These are phyloP conservation scores for Colletotrichum siamense DNA, from an alignment of 2,329 filamentous ascomycete genomes.

Conservation along the genomic window DNA sequence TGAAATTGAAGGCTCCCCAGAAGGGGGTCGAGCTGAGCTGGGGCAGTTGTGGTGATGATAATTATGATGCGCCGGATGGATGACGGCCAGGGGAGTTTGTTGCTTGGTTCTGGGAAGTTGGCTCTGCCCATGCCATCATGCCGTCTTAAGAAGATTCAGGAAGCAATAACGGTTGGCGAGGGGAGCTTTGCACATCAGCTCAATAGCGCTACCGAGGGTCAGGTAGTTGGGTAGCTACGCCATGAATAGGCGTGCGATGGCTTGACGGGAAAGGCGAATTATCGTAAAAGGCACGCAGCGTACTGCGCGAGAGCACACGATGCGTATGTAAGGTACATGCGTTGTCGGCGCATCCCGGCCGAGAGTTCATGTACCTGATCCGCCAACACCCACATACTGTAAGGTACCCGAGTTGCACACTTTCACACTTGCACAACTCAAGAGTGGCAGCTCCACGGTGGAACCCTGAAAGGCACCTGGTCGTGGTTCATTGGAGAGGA, in stretches of 20 bases:
- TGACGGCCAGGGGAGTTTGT: not conserved
- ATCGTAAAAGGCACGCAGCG: not conserved
- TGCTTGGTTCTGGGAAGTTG: not conserved
- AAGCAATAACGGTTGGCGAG: not conserved
- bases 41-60: not conserved
- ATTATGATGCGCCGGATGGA: not conserved
- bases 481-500: not conserved
- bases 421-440: not conserved
- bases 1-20: slow-evolving; percentile 12
- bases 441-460: slow-evolving; percentile 2
- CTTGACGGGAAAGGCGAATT: not conserved
- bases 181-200: not conserved
- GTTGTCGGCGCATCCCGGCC: not conserved
- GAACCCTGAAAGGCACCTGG: not conserved
- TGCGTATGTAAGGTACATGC: not conserved
- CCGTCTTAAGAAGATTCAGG: not conserved
- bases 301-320: not conserved
- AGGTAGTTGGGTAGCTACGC: not conserved
- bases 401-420: slow-evolving; percentile 17
- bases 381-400: not conserved
- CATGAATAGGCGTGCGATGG: not conserved
- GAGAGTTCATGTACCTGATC: not conserved
- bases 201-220: not conserved
- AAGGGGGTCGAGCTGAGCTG: slow-evolving; percentile 1
- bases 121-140: not conserved